Conservation (phyloP, 2,329 filamentous ascomycete species). For the Lachnellula subtilissima region DNA sequence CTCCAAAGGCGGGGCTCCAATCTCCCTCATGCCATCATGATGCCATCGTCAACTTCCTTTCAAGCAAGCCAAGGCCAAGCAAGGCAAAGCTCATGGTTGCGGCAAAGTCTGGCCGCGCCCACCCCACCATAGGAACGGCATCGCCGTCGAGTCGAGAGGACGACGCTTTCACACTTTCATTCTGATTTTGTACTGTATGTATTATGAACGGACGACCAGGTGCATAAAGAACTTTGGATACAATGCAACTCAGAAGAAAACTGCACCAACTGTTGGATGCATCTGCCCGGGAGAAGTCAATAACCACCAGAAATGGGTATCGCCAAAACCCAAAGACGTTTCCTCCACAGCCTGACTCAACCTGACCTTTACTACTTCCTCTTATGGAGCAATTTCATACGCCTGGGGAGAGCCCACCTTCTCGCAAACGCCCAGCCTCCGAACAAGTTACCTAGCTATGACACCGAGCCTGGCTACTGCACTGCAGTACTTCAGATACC, state of each 20-base stretch:
- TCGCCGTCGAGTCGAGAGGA: neutral
- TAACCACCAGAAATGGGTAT: too few species aligned
- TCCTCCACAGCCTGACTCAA: too few species aligned
- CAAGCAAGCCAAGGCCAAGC: too few species aligned
- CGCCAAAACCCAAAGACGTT: too few species aligned
- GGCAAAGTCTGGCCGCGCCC: neutral
- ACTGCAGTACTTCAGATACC: neutral
- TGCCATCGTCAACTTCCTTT: neutral
- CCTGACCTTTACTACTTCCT: neutral
- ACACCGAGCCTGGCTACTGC: neutral
- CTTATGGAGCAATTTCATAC: slow-evolving; percentile 32
- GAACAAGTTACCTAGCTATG: neutral
- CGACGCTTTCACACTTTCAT: neutral
- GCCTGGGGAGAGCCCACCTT: slow-evolving; percentile 29
- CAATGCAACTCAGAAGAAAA: neutral
- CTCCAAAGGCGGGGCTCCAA: neutral
- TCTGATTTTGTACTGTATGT: neutral
- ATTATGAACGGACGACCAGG: neutral
- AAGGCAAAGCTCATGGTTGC: neutral
- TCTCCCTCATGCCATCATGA: neutral
- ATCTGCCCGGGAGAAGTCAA: too few species aligned
- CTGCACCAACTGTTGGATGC: too few species aligned
- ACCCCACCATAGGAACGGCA: neutral
- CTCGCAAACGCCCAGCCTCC: slow-evolving; percentile 1
- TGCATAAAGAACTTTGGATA: neutral